Conservation (phyloP, 1,284 basidiomycete species). For the Salmacisia buchloeana region DNA sequence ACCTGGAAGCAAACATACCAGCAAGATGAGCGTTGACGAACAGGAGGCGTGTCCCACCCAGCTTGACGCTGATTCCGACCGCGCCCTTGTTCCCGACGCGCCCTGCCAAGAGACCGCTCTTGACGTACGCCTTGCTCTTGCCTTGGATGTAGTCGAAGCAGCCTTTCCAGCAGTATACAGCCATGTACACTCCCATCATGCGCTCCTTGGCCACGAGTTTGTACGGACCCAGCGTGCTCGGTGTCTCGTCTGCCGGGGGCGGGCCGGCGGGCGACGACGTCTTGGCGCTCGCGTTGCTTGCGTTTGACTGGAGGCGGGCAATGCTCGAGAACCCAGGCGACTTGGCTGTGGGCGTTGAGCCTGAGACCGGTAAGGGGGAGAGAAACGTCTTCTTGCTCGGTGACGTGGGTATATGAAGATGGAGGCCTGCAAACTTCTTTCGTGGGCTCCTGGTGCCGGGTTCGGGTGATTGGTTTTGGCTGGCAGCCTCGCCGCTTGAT, state of each 20-base stretch:
- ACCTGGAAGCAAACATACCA: conserved; percentile 27
- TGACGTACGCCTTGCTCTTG: conserved; percentile 61
- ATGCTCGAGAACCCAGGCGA: too few species aligned
- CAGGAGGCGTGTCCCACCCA: conserved; percentile 67
- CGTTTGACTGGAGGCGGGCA: too few species aligned
- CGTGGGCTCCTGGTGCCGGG: too few species aligned
- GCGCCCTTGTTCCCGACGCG: conserved; percentile 71
- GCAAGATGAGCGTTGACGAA: conserved; percentile 85
- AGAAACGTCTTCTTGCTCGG: too few species aligned
- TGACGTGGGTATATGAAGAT: too few species aligned
- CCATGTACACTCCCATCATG: conserved; percentile 74
- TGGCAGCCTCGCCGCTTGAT: too few species aligned
- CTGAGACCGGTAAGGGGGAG: too few species aligned
- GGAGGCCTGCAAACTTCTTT: too few species aligned
- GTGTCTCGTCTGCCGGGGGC: conserved; percentile 28
- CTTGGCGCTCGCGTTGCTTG: too few species aligned
- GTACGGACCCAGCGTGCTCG: conserved; percentile 58
- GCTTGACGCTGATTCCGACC: conserved; percentile 72
- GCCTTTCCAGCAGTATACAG: conserved; percentile 45
- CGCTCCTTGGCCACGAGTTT: conserved; percentile 74
- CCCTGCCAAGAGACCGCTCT: conserved; percentile 78
- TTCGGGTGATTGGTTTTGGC: too few species aligned
- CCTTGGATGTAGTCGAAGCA: conserved; percentile 45
- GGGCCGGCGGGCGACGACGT: too few species aligned
- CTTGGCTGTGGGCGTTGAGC: too few species aligned